phyloP scores from a whole-genome alignment of 176 grass and related monocot genomes.

The Carex cristatella region DNA sequence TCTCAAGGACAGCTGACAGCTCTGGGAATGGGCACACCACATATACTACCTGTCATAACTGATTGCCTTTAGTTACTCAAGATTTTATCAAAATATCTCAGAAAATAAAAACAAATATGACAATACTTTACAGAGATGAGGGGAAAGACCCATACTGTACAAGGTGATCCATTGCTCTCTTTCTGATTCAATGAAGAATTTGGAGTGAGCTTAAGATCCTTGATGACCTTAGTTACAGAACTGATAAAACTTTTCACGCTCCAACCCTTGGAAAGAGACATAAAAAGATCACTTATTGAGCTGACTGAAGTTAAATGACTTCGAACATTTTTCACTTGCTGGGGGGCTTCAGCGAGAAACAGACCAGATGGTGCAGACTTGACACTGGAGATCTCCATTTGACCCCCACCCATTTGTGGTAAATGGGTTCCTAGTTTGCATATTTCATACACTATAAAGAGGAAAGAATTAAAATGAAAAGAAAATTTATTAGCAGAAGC shows the following conservation, averaged over 20 bases:
- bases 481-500: background rate
- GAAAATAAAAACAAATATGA: conserved; percentile 1
- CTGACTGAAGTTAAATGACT: conserved; percentile 48
- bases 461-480: conserved; percentile 19
- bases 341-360: conserved; percentile 77
- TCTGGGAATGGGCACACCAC: conserved; percentile 93
- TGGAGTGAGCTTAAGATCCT: conserved; percentile 66
- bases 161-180: conserved; percentile 70
- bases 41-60: conserved; percentile 68
- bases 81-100: background rate
- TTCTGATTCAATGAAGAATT: conserved; percentile 72
- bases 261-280: conserved; percentile 85
- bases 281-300: conserved; percentile 64
- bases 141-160: conserved; percentile 54
- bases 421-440: conserved; percentile 90
- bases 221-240: conserved; percentile 67
- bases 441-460: conserved; percentile 70
- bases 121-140: conserved; percentile 21
- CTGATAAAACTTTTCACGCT: conserved; percentile 60
- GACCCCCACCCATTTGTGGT: conserved; percentile 56
- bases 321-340: conserved; percentile 64
- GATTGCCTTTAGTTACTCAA: background rate
- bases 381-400: conserved; percentile 56
- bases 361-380: conserved; percentile 72
- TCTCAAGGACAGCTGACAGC: conserved; percentile 67